Evolutionary conservation across 2,329 filamentous ascomycete genomes (phyloP).

Genomic region (Clonostachys rosea): DNA sequence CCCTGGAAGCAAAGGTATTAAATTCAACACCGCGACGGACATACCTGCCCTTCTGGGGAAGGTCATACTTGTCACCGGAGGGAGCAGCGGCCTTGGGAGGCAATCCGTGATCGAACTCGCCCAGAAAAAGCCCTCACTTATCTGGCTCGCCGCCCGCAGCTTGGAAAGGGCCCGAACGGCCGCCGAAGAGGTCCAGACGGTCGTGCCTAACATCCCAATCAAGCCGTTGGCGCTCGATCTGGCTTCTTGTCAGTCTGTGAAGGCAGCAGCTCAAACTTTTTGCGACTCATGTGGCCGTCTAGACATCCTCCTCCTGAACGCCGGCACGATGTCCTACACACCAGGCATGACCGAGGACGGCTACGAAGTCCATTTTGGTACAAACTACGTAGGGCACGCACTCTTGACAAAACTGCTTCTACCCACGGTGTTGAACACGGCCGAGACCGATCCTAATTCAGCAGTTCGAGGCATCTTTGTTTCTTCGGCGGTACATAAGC

Average conservation of each 20-base stretch:
- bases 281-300: neutral
- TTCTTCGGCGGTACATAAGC: conserved; percentile 19
- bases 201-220: neutral
- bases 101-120: conserved; percentile 3
- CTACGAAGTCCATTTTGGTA: conserved; percentile 25
- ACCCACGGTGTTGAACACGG: conserved; percentile 12
- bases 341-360: conserved; percentile 21
- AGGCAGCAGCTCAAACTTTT: neutral
- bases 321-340: conserved; percentile 21
- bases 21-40: no score
- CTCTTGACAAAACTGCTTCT: conserved; percentile 24
- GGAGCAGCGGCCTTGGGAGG: conserved; percentile 63
- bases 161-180: conserved; percentile 41
- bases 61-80: no score
- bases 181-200: conserved; percentile 24
- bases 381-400: conserved; percentile 24
- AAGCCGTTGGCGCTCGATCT: conserved; percentile 26
- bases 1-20: no score
- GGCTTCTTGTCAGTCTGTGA: conserved; percentile 29
- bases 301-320: conserved; percentile 2
- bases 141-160: conserved; percentile 21
- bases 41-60: no score
- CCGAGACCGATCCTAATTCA: conserved; percentile 8
- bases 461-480: conserved; percentile 39
- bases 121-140: conserved; percentile 3